These are phyloP conservation scores for Sorghum bicolor DNA, from an alignment of 176 grass and related monocot species.

Conservation along the genomic window Sorghum_bicolor_NCBIv3 NC_012870.2:76343501-76344000, in stretches of 20 bases:
- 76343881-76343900: conserved; percentile 18
- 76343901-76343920: conserved; percentile 12
- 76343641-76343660: no score
- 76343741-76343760: conserved; percentile 13
- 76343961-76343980: conserved; percentile 10
- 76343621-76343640: no score
- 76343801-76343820: background rate
- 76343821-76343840: background rate
- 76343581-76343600: no score
- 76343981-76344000: background rate
- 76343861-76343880: background rate
- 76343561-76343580: no score
- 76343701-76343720: conserved; percentile 31
- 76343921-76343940: no score
- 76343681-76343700: no score
- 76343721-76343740: background rate
- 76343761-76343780: background rate
- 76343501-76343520: no score
- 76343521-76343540: no score
- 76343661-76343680: no score
- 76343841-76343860: background rate
- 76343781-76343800: background rate
- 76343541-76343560: no score
- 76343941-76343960: conserved; percentile 5
- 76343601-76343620: no score